Evolutionary conservation across 2,329 filamentous ascomycete species (phyloP).

Genomic region (Neurospora crassa): DNA sequence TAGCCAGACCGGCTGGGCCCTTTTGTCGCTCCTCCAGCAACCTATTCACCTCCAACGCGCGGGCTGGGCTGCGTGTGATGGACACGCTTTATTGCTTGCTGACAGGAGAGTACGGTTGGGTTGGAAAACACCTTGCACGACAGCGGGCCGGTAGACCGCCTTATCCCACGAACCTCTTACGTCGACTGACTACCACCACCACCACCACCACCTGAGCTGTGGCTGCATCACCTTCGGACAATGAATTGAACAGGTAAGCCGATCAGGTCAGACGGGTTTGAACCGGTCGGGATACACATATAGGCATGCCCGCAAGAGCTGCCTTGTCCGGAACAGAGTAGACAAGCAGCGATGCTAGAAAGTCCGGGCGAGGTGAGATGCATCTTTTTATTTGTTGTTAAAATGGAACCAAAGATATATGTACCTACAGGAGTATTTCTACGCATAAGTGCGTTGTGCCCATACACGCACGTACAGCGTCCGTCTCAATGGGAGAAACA

Average conservation of each 20-base stretch:
- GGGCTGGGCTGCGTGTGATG: not conserved
- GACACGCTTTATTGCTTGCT: not conserved
- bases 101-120: not conserved
- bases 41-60: not conserved
- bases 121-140: conserved; percentile 9
- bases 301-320: not conserved
- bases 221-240: conserved; percentile 6
- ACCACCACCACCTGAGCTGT: not conserved
- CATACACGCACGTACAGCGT: not conserved
- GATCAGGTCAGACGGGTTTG: not conserved
- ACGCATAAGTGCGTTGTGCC: not conserved
- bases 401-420: not conserved
- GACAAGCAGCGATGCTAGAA: not conserved
- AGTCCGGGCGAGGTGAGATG: not conserved
- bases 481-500: not conserved
- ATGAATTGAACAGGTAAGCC: not conserved
- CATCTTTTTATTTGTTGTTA: not conserved
- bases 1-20: not conserved
- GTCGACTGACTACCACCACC: not conserved
- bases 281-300: not conserved
- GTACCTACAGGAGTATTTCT: not conserved
- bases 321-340: not conserved
- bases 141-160: conserved; percentile 16
- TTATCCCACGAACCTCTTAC: not conserved
- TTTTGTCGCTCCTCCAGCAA: not conserved